Conservation (phyloP, 1,284 basidiomycete genomes). For the Melampsora larici-populina region DNA sequence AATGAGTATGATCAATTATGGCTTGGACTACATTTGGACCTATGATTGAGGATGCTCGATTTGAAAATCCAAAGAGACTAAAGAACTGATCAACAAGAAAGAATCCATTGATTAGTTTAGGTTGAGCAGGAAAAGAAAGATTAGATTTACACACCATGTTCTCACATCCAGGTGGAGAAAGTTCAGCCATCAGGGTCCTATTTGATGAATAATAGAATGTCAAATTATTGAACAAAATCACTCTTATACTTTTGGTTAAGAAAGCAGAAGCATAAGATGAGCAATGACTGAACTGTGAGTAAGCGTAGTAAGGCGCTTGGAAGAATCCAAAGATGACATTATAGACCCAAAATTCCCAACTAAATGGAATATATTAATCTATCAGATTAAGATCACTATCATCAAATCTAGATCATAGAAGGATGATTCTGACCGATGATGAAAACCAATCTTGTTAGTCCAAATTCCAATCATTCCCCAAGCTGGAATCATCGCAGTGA, state of each 20-base stretch:
- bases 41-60: constrained; percentile 41
- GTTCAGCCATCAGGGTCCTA: neutral
- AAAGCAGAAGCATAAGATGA: neutral
- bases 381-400: neutral
- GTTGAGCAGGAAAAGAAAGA: neutral
- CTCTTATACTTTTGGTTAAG: too few species aligned
- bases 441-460: constrained; percentile 28
- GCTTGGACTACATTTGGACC: constrained; percentile 40
- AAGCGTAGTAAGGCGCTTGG: constrained; percentile 43
- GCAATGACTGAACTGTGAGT: constrained; percentile 36
- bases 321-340: constrained; percentile 42
- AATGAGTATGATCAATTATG: constrained; percentile 23
- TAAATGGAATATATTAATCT: neutral
- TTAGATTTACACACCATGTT: neutral
- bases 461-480: constrained; percentile 40
- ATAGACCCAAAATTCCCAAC: constrained; percentile 44
- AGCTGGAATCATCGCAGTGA: constrained; percentile 40
- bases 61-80: constrained; percentile 41
- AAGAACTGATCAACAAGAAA: constrained; percentile 26
- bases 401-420: neutral
- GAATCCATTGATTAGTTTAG: neutral
- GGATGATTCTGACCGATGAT: constrained; percentile 4
- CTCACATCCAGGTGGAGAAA: neutral
- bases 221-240: neutral
- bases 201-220: neutral